Evolutionary conservation across 176 grass and related monocot genomes (phyloP), one percentile per base, ranked within the genome.

Genomic region (Areca catechu): DNA sequence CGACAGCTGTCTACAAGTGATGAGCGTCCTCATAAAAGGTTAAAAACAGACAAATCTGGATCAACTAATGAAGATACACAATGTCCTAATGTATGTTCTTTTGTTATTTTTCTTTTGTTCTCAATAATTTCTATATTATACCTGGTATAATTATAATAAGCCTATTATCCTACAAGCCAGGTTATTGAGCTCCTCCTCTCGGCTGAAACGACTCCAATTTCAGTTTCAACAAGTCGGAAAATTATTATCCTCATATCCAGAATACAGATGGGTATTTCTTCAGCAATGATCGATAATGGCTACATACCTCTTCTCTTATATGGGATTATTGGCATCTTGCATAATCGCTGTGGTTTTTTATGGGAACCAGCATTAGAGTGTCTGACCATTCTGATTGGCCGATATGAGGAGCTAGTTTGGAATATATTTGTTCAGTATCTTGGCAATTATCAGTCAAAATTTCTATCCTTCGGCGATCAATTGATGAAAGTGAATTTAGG

Each of bases 341-440:
- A 87, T 62, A 96, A 90, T 76, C 82, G 92, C 67, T 90, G 90
- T 73, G 82, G 83, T 68, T 70, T 79, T 69, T 68, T 96, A 43
- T 96, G 92, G 92, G 67, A 85, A 62, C 74, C 86, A 57, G 70
- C 77, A 61, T 28, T 87, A 19, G 83, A 79, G 68, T 87, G 86
- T 29, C 80, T 96, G 63, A 57, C 77, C 71, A 53, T 79, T 63
- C 80, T 96, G 57, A 71, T 96, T 62, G 75, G 60, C 52, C 81
- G 80, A 74, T 68, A 90, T 62, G 88, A 86, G 67, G 86, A 90
- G 49, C 72, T 83, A 69, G 71, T 83, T 0, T 96, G 92, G 92
- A 73, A 69, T 67, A 77, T 71, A 50, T 88, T 82, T 79, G 62
- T 88, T 28, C 69, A 82, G 29, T 87, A 76, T 66, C 63, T 96